Evolutionary conservation across 441 rosid genomes (phyloP).

Genomic region (Hypseocharis bilobata): DNA sequence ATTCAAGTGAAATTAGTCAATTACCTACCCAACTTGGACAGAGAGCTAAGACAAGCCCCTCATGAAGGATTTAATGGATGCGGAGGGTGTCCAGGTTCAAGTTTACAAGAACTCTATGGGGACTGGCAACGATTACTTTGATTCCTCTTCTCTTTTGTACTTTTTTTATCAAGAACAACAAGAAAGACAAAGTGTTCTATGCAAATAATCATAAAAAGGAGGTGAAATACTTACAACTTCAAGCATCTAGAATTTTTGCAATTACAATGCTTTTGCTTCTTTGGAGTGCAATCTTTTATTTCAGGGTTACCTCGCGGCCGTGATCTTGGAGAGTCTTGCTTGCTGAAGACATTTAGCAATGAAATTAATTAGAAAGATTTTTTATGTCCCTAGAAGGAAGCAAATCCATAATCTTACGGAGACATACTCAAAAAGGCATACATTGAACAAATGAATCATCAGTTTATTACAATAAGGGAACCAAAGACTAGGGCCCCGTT

Average conservation of each 20-base stretch:
- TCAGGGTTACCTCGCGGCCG: slow-evolving; percentile 27
- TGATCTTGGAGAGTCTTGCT: slow-evolving; percentile 39
- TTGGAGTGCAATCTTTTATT: slow-evolving; percentile 44
- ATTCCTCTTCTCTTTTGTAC: no score
- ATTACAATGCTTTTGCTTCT: slow-evolving; percentile 48
- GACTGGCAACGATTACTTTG: not conserved
- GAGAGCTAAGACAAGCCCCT: not conserved
- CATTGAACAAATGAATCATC: not conserved
- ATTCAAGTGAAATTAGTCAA: not conserved
- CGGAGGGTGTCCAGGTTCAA: not conserved
- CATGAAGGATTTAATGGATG: not conserved
- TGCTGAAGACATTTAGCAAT: slow-evolving; percentile 33
- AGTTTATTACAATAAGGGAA: not conserved
- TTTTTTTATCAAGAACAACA: no score
- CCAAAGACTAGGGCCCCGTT: no score
- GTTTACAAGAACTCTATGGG: not conserved
- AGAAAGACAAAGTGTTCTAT: not conserved
- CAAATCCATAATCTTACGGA: not conserved
- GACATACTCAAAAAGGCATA: not conserved
- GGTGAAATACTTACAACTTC: slow-evolving; percentile 49
- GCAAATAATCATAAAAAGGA: not conserved
- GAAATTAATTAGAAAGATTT: not conserved
- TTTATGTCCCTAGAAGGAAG: not conserved
- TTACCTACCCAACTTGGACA: not conserved
- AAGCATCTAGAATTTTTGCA: slow-evolving; percentile 59